Base-by-base conservation (phyloP, 2,329 filamentous ascomycete genomes). In the Nemania bipapillata region DNA sequence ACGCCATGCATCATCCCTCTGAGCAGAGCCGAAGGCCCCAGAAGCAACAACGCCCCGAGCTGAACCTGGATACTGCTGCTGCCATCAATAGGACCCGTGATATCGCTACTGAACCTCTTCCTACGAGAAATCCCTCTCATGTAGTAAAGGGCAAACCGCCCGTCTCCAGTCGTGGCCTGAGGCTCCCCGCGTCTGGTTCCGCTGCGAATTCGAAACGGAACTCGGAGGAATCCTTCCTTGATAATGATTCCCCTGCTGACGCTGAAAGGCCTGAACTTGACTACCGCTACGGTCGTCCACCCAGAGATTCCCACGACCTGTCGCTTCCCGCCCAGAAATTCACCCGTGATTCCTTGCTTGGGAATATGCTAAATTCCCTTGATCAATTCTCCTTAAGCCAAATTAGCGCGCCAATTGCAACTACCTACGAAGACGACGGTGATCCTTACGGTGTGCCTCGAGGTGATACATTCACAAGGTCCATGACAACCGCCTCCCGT, bases 341-440 rank as follows among this genome's bases (percentile, higher is more conserved):
- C 71, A 93, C 92, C 47, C 90, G 95, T 74, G 93, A 97, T 77
- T 97, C 94, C 40, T 90, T 99, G 73, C 93, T 99, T 68, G 92
- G 96, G 80, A 97, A 97, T 80, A 96, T 99, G 91, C 89, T 98
- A 69, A 85, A 96, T 72, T 97, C 94, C 47, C 90, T 99, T 72
- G 95, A 97, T 81, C 92, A 95, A 80, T 89, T 95, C 77, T 90
- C 88, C 47, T 85, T 87, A 74, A 84, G 80, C 52, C 83, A 86
- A 73, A 77, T 81, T 53, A 76, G 75, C 68, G 77, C 78, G 5
- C 73, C 77, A 17, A 71, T 76, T 45, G 73, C 75, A 4, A 69
- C 76, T 30, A 73, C 76, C 56, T 82, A 79, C 60, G 80, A 82
- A 71, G 81, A 85, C 53, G 76, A 78, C 68, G 76, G 78, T 66